Conservation (phyloP, 352 stramenopile species). For the Phytophthora crassamura region DNA sequence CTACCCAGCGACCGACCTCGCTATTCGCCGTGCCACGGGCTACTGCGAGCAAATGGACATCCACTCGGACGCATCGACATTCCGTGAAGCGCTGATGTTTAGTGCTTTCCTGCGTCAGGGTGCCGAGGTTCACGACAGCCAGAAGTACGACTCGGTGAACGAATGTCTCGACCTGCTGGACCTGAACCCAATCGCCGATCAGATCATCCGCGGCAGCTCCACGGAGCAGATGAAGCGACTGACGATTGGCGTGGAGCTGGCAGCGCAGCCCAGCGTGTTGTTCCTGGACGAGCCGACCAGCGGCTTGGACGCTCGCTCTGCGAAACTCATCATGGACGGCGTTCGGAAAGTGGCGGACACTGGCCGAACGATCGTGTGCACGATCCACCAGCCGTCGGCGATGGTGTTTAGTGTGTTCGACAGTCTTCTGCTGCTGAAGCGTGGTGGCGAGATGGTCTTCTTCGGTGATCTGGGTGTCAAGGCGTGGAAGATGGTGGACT, state of each 20-base stretch:
- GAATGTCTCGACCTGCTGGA: constrained; percentile 40
- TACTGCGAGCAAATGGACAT: constrained; percentile 74
- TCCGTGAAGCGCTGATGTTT: too few relatives aligned
- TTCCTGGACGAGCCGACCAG: constrained; percentile 77
- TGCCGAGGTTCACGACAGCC: constrained; percentile 8
- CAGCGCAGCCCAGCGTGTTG: constrained; percentile 75
- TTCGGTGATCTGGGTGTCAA: constrained; percentile 40
- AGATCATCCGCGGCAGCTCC: constrained; percentile 39
- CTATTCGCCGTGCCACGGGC: constrained; percentile 38
- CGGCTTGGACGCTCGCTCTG: constrained; percentile 71
- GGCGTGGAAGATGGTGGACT: constrained; percentile 48
- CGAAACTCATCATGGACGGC: constrained; percentile 30
- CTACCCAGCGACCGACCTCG: constrained; percentile 26
- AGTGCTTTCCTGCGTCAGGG: constrained; percentile 71
- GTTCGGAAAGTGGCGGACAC: too few relatives aligned
- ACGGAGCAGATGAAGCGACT: constrained; percentile 51
- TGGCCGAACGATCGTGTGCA: constrained; percentile 71
- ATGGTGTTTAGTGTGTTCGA: constrained; percentile 23
- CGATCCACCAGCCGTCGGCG: constrained; percentile 86
- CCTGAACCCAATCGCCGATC: constrained; percentile 19
- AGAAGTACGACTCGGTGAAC: constrained; percentile 34
- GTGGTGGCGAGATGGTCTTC: constrained; percentile 23
- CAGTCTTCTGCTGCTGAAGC: constrained; percentile 19
- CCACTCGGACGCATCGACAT: too few relatives aligned
- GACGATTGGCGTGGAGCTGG: constrained; percentile 60